These are phyloP conservation scores for Phaseolus lunatus DNA, from an alignment of 306 rosid species.

Conservation along the genomic window DNA sequence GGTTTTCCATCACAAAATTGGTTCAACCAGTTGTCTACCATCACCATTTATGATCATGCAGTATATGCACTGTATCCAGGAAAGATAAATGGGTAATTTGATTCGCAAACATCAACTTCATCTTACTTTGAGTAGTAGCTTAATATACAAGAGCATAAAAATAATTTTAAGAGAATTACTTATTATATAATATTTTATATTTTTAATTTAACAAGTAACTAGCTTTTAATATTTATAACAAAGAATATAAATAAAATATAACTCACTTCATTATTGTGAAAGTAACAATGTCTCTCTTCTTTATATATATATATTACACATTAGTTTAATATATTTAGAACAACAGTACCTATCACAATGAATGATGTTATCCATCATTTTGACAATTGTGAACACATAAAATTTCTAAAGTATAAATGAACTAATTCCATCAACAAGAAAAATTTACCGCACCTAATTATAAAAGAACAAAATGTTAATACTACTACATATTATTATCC, in stretches of 20 bases:
- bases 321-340: neutral
- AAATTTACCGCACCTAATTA: neutral
- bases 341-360: neutral
- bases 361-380: neutral
- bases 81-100: constrained; percentile 1
- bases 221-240: too few species aligned
- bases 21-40: constrained; percentile 13
- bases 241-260: too few species aligned
- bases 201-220: too few species aligned
- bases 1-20: constrained; percentile 30
- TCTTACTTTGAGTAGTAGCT: constrained; percentile 22
- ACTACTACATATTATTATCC: neutral
- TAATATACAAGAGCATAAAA: too few species aligned
- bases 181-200: too few species aligned
- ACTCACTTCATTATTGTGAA: too few species aligned
- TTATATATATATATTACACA: too few species aligned
- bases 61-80: constrained; percentile 22
- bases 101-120: constrained; percentile 32
- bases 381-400: neutral
- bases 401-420: neutral
- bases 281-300: neutral
- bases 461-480: neutral
- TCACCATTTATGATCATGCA: constrained; percentile 8
- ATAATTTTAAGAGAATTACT: too few species aligned
- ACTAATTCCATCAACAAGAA: neutral